These are phyloP conservation scores for Ambrosia trifida DNA, from an alignment of 129 eudicot genomes.

Conservation along the genomic window DNA sequence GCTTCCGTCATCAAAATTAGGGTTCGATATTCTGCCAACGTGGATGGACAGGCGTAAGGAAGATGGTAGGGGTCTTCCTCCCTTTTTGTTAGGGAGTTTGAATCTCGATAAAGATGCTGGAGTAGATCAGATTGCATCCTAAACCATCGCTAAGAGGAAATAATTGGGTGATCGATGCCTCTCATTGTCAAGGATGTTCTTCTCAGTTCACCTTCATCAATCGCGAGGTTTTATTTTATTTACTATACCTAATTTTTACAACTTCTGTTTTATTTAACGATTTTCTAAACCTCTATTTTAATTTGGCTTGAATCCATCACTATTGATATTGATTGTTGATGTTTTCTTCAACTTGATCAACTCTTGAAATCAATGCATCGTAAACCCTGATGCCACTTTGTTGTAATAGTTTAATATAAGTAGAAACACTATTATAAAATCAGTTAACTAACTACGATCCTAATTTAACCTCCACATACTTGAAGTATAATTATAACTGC, in stretches of 20 bases:
- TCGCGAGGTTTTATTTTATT: constrained; percentile 81
- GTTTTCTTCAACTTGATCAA: too few species aligned
- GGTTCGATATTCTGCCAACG: too few species aligned
- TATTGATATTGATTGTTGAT: constrained; percentile 20
- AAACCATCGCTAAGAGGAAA: constrained; percentile 89
- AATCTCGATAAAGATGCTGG: constrained; percentile 61
- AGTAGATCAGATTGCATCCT: constrained; percentile 89
- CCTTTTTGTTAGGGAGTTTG: too few species aligned
- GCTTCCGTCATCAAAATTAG: too few species aligned
- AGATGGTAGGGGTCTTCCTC: too few species aligned
- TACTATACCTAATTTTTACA: too few species aligned
- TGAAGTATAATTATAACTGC: neutral
- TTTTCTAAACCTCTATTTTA: neutral
- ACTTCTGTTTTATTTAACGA: too few species aligned
- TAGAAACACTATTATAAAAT: too few species aligned
- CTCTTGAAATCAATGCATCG: too few species aligned
- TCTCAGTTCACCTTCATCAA: constrained; percentile 88
- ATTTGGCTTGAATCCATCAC: constrained; percentile 4
- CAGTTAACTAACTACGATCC: constrained; percentile 15
- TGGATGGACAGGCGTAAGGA: too few species aligned
- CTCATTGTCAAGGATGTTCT: constrained; percentile 92
- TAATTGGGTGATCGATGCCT: constrained; percentile 86
- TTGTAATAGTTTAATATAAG: too few species aligned
- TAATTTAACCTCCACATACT: neutral
- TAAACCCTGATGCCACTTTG: too few species aligned